Evolutionary conservation across 257 asterid species (phyloP), one percentile per base, ranked within the genome.

Genomic region (Scutellaria baicalensis): DNA sequence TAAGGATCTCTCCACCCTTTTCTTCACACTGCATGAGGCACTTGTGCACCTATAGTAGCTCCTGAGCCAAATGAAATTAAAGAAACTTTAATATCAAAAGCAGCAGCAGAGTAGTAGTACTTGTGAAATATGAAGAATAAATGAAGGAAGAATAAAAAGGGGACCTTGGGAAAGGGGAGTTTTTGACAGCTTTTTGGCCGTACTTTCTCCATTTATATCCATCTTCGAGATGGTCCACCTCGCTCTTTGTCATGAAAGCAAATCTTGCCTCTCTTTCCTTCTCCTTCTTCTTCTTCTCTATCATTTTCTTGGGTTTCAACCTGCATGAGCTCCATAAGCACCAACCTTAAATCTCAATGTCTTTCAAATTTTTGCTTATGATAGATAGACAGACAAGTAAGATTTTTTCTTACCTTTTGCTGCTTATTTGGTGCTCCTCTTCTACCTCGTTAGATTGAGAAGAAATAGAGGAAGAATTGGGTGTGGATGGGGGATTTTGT

Each of bases 121-220:
- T n/a, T n/a, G n/a, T n/a, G n/a, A n/a, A n/a, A n/a, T n/a, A n/a
- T n/a, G n/a, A n/a, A n/a, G n/a, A n/a, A n/a, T n/a, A n/a, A n/a
- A n/a, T n/a, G n/a, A n/a, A n/a, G n/a, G n/a, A n/a, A n/a, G n/a
- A n/a, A n/a, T 27, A 27, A 27, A 27, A 27, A 27, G 4, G 4
- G 4, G 4, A 85, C 92, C 92, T 84, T 44, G 89, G 87, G 55
- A 79, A 86, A 3, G 85, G 84, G 79, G 86, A 84, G 74, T 84
- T 78, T 78, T 86, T 86, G 1, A 86, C 89, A 7, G 92, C 84
- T 73, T 86, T 86, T 77, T 82, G 88, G 64, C 89, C 91, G 70
- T 83, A 86, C 59, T 86, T 86, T 71, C 87, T 81, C 91, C 89
- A 86, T 86, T 86, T 82, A 61, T 68, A 86, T 0, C 92, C 92